Evolutionary conservation across 495 filamentous ascomycete species (phyloP).

Genomic region (Lepidopterella palustris): DNA sequence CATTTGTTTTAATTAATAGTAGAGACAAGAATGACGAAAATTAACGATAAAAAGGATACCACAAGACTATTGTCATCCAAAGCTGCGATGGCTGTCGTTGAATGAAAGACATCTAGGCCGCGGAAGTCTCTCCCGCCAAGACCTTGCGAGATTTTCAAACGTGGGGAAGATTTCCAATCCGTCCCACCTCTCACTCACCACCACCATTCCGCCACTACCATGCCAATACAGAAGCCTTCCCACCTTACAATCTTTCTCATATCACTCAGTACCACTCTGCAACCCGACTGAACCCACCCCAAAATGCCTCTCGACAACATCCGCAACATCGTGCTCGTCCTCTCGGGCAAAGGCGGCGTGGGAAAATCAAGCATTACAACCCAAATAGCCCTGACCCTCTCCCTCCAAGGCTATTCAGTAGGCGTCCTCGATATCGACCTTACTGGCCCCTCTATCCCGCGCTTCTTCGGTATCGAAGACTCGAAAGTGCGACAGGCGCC

Average conservation of each 20-base stretch:
- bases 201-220: neutral
- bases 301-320: slow-evolving; percentile 40
- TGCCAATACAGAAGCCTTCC: neutral
- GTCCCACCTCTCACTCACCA: neutral
- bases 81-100: neutral
- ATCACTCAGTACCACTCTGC: neutral
- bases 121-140: neutral
- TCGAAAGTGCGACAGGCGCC: slow-evolving; percentile 85
- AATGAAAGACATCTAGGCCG: neutral
- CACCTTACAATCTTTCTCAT: neutral
- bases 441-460: slow-evolving; percentile 92
- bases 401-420: slow-evolving; percentile 74
- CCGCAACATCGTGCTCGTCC: slow-evolving; percentile 49
- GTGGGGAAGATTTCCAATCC: neutral
- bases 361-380: slow-evolving; percentile 96
- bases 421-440: slow-evolving; percentile 95
- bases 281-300: neutral
- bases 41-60: neutral
- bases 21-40: no score
- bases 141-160: neutral
- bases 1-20: no score
- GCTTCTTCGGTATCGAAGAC: slow-evolving; percentile 82
- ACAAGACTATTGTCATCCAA: no score
- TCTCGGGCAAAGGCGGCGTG: slow-evolving; percentile 96
- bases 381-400: slow-evolving; percentile 86